These are phyloP conservation scores for Leccinum disarticulatum DNA, from an alignment of 768 basidiomycete species.

Conservation along the genomic window DNA sequence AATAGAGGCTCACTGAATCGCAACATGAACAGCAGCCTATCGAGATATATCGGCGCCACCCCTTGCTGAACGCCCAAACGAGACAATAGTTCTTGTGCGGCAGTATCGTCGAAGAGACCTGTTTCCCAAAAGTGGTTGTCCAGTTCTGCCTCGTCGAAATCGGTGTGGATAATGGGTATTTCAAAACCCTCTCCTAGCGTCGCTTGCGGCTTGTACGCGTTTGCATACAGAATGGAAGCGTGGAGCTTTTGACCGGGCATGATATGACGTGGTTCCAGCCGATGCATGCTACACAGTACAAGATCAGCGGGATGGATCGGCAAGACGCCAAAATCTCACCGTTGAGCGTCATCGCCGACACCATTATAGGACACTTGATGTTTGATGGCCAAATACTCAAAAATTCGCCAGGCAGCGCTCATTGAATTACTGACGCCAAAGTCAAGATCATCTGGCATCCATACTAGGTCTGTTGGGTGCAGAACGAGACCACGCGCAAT, in stretches of 20 bases:
- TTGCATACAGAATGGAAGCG: neutral
- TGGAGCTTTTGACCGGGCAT: neutral
- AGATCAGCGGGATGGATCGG: neutral
- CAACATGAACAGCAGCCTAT: neutral
- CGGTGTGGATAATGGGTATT: neutral
- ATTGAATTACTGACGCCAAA: neutral
- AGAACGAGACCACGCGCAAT: neutral
- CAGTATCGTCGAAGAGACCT: conserved; percentile 9
- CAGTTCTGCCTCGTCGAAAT: neutral
- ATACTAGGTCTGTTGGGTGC: neutral
- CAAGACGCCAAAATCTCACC: neutral
- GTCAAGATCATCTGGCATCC: neutral
- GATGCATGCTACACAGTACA: neutral
- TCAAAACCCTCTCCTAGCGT: neutral
- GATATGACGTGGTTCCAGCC: conserved; percentile 14
- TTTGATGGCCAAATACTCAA: neutral
- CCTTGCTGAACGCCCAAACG: neutral
- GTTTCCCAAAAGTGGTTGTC: conserved; percentile 12
- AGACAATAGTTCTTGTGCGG: neutral
- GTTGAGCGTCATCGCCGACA: neutral
- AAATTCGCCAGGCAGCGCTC: neutral
- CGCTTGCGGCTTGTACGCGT: neutral
- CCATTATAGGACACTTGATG: neutral
- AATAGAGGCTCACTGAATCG: neutral
- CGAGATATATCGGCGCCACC: neutral